phyloP scores from a whole-genome alignment of 768 basidiomycete genomes.

The Suillus tomentosus region DNA sequence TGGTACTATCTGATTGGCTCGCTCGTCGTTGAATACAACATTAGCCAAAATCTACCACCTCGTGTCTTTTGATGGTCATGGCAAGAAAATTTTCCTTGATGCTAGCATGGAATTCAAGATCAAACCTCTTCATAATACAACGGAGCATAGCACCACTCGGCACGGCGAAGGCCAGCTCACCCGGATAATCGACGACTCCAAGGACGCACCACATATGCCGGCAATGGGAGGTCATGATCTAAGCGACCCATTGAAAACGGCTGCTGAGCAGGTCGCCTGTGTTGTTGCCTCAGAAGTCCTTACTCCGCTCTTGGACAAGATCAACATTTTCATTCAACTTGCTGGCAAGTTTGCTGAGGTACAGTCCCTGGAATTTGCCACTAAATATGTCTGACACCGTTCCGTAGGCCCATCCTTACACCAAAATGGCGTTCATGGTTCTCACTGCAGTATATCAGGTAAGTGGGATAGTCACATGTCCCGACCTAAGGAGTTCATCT shows the following conservation, averaged over 20 bases:
- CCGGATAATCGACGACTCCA: too few relatives aligned
- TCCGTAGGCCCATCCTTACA: constrained; percentile 19
- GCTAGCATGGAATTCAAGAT: constrained; percentile 6
- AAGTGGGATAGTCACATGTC: not conserved
- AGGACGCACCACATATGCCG: not conserved
- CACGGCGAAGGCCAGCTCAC: not conserved
- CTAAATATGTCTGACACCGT: not conserved
- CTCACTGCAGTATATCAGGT: constrained; percentile 12
- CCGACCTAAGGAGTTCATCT: not conserved
- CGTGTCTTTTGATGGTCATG: not conserved
- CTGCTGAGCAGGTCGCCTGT: too few relatives aligned
- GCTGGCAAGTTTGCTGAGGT: constrained; percentile 13
- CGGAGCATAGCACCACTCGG: not conserved
- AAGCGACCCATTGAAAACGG: not conserved
- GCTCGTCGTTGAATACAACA: not conserved
- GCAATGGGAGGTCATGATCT: not conserved
- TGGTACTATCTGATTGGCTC: not conserved
- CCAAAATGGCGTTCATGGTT: constrained; percentile 13
- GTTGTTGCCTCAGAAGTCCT: constrained; percentile 2
- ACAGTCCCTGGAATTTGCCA: not conserved
- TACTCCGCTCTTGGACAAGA: constrained; percentile 15
- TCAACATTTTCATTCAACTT: constrained; percentile 10
- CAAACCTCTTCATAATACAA: not conserved
- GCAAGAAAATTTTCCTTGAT: not conserved
- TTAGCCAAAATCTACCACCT: constrained; percentile 1